Base-by-base conservation (phyloP, 1,284 basidiomycete genomes). In the Trichosporon coremiiforme region DNA sequence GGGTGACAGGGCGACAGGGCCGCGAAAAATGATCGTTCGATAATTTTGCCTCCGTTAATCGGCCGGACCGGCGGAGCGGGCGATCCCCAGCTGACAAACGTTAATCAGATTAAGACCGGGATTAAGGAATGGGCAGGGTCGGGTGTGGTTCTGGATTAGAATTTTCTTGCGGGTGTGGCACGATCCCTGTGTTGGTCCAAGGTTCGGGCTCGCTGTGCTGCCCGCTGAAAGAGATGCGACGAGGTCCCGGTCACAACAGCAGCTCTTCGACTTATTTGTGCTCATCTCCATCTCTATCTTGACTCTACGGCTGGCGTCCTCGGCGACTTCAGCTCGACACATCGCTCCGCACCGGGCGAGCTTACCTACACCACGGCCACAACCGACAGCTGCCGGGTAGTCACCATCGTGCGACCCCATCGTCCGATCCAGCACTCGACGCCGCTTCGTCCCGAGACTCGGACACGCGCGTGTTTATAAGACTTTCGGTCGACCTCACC, bases 51-150 rank as follows among this genome's bases (percentile, higher is more conserved):
- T 10, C 55, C 55, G 50, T 8, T 22, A 20, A 47, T 65, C 60
- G 47, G 68, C 25, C 65, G 68, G n/a, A 74, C 76, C 53, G 75
- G 70, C n/a, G 50, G 4, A 5, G 50, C 22, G 20, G 50, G 22
- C 50, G 9, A 17, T 25, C 50, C 20, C 7, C 7, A 53, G 50
- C 50, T 53, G 20, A 53, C 50, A 20, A 20, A 53, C 17, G 20
- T 10, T 53, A 53, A 53, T 53, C 20, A 25, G 50, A 53, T 25
- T 53, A 53, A 53, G 50, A 17, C 20, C 50, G 4, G 20, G 50
- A 4, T 8, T 53, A 22, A 53, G 50, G 20, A 10, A 2, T 53
- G 20, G 15, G n/a, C 47, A 10, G 4, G 22, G 5, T 5, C 8
- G n/a, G 7, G 20, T 22, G 9, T 13, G 7, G 7, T 13, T 17